phyloP scores from a whole-genome alignment of 768 basidiomycete species.

The Xerocomellus dryophilus region DNA sequence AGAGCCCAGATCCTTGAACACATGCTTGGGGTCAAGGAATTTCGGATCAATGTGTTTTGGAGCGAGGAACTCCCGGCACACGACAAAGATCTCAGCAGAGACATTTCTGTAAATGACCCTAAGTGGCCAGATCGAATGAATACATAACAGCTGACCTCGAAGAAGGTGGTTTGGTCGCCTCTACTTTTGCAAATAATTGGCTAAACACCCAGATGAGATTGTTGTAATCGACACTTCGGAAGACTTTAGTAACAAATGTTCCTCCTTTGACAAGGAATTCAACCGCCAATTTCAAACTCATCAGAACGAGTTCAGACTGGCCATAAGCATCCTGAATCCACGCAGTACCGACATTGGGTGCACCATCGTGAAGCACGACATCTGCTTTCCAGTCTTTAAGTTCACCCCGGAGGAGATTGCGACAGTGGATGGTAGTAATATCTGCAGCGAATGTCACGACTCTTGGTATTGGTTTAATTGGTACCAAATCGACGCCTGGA shows the following conservation, averaged over 20 bases:
- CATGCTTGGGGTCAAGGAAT: constrained; percentile 95
- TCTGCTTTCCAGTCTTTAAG: constrained; percentile 99
- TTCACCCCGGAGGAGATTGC: constrained; percentile 79
- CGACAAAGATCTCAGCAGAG: constrained; percentile 99
- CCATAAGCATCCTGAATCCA: constrained; percentile 99
- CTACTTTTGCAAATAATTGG: constrained; percentile 93
- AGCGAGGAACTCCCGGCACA: constrained; percentile 91
- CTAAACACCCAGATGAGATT: constrained; percentile 98
- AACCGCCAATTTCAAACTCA: constrained; percentile 91
- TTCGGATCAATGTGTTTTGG: constrained; percentile 97
- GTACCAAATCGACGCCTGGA: constrained; percentile 88
- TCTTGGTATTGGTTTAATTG: constrained; percentile 93
- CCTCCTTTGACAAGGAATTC: constrained; percentile 93
- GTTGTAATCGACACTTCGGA: constrained; percentile 97
- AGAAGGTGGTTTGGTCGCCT: constrained; percentile 97
- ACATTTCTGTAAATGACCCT: constrained; percentile 65
- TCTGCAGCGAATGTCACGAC: constrained; percentile 91
- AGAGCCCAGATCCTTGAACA: constrained; percentile 86
- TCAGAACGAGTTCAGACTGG: constrained; percentile 94
- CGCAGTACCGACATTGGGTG: constrained; percentile 98
- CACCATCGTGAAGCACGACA: constrained; percentile 96
- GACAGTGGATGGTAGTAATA: constrained; percentile 90
- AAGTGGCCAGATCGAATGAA: neutral
- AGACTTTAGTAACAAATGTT: constrained; percentile 97
- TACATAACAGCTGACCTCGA: constrained; percentile 62